A percentile compares a stretch with the other conserved stretches of the same genome.
Conservation (phyloP, 1,139 yeast genomes). For the Blastobotrys ciferrii region DNA sequence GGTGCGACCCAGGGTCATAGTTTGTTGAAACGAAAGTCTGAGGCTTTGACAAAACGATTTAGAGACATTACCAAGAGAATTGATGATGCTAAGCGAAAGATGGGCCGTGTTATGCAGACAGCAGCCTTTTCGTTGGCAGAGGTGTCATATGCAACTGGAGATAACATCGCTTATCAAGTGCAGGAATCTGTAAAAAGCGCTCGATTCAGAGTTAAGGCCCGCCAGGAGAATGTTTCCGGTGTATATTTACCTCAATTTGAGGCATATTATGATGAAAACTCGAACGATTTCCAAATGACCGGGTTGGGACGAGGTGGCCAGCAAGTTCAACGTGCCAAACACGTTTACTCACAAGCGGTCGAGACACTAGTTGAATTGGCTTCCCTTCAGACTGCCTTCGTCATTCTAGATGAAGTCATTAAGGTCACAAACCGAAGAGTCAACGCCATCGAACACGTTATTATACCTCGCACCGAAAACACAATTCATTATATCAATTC, state of each 20-base stretch:
- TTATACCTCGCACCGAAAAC: slow-evolving; percentile 95
- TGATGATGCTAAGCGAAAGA: slow-evolving; percentile 93
- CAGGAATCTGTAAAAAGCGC: slow-evolving; percentile 89
- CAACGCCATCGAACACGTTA: slow-evolving; percentile 97
- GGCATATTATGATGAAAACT: slow-evolving; percentile 73
- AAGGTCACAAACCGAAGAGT: slow-evolving; percentile 98
- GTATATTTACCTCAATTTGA: slow-evolving; percentile 92
- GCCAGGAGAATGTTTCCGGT: slow-evolving; percentile 95
- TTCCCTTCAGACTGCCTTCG: slow-evolving; percentile 86
- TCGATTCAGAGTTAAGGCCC: slow-evolving; percentile 84
- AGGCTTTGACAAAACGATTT: slow-evolving; percentile 92
- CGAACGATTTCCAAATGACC: slow-evolving; percentile 92
- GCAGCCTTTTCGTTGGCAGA: slow-evolving; percentile 97
- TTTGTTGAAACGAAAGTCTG: slow-evolving; percentile 88
- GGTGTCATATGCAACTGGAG: slow-evolving; percentile 96
- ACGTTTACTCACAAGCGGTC: slow-evolving; percentile 90
- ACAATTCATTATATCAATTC: slow-evolving; percentile 90
- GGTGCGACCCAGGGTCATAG: slow-evolving; percentile 98
- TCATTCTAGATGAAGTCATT: slow-evolving; percentile 93
- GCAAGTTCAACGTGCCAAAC: slow-evolving; percentile 92
- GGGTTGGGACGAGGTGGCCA: slow-evolving; percentile 99
- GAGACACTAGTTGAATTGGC: slow-evolving; percentile 95
- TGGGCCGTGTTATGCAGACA: slow-evolving; percentile 97
- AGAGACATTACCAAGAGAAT: slow-evolving; percentile 92
- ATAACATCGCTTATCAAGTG: slow-evolving; percentile 89